Conservation (phyloP, 108 stramenopile genomes). For the Skeletonema menzelii region DNA sequence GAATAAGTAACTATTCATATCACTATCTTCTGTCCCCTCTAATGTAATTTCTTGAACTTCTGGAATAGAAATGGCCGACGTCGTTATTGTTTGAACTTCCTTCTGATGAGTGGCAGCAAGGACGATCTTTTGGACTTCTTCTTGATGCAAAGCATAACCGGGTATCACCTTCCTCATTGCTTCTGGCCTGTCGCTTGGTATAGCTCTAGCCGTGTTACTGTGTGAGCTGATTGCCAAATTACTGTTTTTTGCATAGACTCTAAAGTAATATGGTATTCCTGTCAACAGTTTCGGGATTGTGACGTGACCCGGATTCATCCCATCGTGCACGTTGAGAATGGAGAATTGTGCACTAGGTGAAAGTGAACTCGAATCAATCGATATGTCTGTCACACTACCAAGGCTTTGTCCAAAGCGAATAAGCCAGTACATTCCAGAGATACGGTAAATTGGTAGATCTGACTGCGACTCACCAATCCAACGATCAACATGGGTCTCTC, state of each 20-base stretch:
- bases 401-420: slow-evolving; percentile 57
- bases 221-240: slow-evolving; percentile 48
- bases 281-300: slow-evolving; percentile 36
- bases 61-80: slow-evolving; percentile 58
- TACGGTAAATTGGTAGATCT: slow-evolving; percentile 52
- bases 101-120: slow-evolving; percentile 65
- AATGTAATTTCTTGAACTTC: slow-evolving; percentile 75
- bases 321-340: slow-evolving; percentile 30
- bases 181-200: slow-evolving; percentile 50
- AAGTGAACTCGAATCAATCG: slow-evolving; percentile 11
- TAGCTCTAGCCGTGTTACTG: slow-evolving; percentile 40
- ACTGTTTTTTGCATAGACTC: slow-evolving; percentile 40
- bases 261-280: slow-evolving; percentile 60
- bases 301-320: slow-evolving; percentile 45
- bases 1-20: slow-evolving; percentile 36
- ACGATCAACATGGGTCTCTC: neutral
- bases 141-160: slow-evolving; percentile 51
- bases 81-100: slow-evolving; percentile 74
- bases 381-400: slow-evolving; percentile 39
- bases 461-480: slow-evolving; percentile 38
- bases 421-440: slow-evolving; percentile 57
- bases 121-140: slow-evolving; percentile 71
- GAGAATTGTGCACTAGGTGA: slow-evolving; percentile 10
- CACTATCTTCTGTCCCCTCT: slow-evolving; percentile 16
- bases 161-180: slow-evolving; percentile 40